These are phyloP conservation scores for Gastrodia elata DNA, from an alignment of 106 monocot species.

Conservation along the genomic window DNA sequence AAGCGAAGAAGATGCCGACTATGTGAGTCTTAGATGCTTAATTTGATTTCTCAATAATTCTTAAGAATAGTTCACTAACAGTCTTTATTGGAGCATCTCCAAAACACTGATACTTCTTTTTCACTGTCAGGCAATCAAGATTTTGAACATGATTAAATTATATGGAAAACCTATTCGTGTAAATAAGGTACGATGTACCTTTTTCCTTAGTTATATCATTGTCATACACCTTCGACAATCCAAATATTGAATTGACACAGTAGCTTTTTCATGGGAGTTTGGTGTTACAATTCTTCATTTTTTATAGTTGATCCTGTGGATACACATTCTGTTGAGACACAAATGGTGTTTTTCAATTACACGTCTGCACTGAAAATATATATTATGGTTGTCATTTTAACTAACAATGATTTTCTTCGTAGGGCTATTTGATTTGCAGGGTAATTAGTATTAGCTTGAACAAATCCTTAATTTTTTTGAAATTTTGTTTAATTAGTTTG, in stretches of 20 bases:
- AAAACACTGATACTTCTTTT: not conserved
- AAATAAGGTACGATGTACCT: slow-evolving; percentile 51
- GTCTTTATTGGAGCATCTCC: not conserved
- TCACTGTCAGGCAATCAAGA: slow-evolving; percentile 75
- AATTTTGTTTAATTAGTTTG: too few relatives aligned
- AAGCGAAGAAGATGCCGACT: slow-evolving; percentile 97
- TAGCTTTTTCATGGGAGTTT: not conserved
- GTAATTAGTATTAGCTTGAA: too few relatives aligned
- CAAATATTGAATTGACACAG: not conserved
- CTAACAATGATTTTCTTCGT: not conserved
- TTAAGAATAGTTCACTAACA: not conserved
- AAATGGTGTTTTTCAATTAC: not conserved
- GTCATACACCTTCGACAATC: not conserved
- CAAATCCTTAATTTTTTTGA: too few relatives aligned
- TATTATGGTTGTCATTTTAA: not conserved
- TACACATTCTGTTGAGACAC: not conserved
- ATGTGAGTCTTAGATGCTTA: slow-evolving; percentile 41
- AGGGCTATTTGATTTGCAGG: too few relatives aligned
- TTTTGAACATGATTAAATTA: slow-evolving; percentile 95
- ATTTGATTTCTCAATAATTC: not conserved
- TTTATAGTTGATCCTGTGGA: not conserved
- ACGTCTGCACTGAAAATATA: not conserved
- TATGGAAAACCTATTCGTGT: slow-evolving; percentile 97
- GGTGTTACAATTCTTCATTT: not conserved
- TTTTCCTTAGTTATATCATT: not conserved